Percentiles rank a stretch among this genome's conserved stretches.
phyloP scores from a whole-genome alignment of 306 rosid genomes.

The Corylus americana region DNA sequence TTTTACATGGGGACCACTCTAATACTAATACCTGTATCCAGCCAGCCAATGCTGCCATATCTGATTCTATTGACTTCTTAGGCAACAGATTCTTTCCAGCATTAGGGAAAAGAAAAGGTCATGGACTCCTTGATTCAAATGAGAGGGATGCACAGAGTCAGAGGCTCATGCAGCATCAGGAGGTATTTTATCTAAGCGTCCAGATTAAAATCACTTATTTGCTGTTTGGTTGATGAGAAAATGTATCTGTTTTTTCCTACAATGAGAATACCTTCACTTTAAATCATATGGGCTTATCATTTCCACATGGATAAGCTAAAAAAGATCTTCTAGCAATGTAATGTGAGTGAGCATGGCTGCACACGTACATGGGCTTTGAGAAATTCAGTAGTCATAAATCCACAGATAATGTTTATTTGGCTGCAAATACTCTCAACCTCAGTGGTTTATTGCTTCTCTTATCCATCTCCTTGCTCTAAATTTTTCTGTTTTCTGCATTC shows the following conservation, averaged over 20 bases:
- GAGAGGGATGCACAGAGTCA: constrained; percentile 66
- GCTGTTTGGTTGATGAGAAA: neutral
- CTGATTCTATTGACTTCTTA: constrained; percentile 89
- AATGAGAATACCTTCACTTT: neutral
- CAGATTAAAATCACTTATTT: neutral
- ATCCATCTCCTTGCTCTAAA: neutral
- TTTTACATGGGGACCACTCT: constrained; percentile 79
- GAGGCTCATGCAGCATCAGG: constrained; percentile 61
- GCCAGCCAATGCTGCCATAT: constrained; percentile 94
- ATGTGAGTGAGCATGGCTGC: neutral
- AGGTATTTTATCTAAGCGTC: constrained; percentile 53
- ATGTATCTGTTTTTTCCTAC: neutral
- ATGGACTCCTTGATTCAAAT: constrained; percentile 68
- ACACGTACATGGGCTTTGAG: neutral
- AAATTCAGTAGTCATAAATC: neutral
- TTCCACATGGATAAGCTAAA: neutral
- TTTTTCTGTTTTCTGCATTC: constrained; percentile 21
- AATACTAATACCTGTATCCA: constrained; percentile 65
- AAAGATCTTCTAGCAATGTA: neutral
- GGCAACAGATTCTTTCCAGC: constrained; percentile 75
- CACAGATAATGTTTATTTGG: neutral
- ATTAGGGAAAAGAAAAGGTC: constrained; percentile 78
- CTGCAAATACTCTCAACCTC: neutral
- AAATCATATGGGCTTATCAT: neutral
- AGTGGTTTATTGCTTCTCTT: neutral